phyloP scores from a whole-genome alignment of 23 red algal species.

The Chondrus crispus region DNA sequence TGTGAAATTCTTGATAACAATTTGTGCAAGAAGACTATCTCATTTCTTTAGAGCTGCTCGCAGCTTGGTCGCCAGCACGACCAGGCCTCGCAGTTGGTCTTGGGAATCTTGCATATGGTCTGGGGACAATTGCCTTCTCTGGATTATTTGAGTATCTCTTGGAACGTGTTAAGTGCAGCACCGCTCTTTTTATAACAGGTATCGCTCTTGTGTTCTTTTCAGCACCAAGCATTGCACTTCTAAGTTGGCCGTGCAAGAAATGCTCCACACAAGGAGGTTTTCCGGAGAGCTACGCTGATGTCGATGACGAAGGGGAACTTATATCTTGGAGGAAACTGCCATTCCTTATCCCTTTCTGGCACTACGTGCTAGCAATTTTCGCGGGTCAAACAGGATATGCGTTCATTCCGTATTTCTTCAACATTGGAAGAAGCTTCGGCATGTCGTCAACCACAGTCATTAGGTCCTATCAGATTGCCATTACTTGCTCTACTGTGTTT shows the following conservation, averaged over 20 bases:
- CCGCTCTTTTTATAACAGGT: neutral
- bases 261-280: neutral
- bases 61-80: neutral
- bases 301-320: neutral
- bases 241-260: conserved; percentile 2
- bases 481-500: neutral
- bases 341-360: neutral
- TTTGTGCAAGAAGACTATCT: neutral
- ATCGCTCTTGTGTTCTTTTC: neutral
- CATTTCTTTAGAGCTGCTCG: neutral
- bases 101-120: conserved; percentile 12
- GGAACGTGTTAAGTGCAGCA: neutral
- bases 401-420: neutral
- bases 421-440: neutral
- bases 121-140: conserved; percentile 14
- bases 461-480: neutral
- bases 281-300: neutral
- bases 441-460: neutral
- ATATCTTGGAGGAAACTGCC: conserved; percentile 25
- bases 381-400: neutral
- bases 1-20: neutral
- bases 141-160: neutral
- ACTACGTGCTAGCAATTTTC: neutral
- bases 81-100: neutral
- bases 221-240: neutral